phyloP scores from a whole-genome alignment of 345 rosid species.

The Hibiscus mutabilis region DNA sequence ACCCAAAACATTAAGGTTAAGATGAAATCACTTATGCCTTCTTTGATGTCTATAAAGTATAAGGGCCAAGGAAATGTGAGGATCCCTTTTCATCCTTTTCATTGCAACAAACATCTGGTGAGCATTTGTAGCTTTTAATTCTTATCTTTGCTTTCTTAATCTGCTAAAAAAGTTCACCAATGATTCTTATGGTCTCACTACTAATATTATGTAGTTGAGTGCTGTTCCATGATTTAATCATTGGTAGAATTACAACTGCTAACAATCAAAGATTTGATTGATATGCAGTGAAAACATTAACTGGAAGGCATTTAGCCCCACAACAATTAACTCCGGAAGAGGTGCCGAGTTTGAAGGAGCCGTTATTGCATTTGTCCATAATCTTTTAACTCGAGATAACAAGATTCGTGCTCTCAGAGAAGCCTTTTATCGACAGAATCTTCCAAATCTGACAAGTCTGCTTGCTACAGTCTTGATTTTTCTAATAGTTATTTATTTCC shows the following conservation, averaged over 20 bases:
- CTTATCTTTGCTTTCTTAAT: too few relatives aligned
- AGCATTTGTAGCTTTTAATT: conserved; percentile 8
- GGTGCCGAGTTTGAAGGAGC: conserved; percentile 83
- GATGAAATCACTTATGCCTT: too few relatives aligned
- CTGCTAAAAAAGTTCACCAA: background rate
- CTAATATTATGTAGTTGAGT: background rate
- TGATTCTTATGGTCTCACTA: background rate
- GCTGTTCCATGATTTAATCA: background rate
- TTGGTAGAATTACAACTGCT: conserved; percentile 1
- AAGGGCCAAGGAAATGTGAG: too few relatives aligned
- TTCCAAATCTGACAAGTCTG: conserved; percentile 62
- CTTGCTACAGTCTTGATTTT: conserved; percentile 62
- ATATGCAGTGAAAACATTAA: conserved; percentile 55
- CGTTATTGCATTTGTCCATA: conserved; percentile 62
- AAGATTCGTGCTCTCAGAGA: conserved; percentile 59
- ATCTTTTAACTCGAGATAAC: conserved; percentile 45
- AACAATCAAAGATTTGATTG: background rate
- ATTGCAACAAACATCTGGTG: conserved; percentile 69
- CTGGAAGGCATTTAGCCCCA: conserved; percentile 78
- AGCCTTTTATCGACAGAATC: conserved; percentile 72
- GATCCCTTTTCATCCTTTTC: too few relatives aligned
- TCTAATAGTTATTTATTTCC: conserved; percentile 61
- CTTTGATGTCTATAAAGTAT: too few relatives aligned
- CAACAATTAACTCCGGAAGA: conserved; percentile 66
- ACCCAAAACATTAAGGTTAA: too few relatives aligned